Conservation (phyloP, 1,284 basidiomycete genomes). For the Sporisorium sorghi region DNA sequence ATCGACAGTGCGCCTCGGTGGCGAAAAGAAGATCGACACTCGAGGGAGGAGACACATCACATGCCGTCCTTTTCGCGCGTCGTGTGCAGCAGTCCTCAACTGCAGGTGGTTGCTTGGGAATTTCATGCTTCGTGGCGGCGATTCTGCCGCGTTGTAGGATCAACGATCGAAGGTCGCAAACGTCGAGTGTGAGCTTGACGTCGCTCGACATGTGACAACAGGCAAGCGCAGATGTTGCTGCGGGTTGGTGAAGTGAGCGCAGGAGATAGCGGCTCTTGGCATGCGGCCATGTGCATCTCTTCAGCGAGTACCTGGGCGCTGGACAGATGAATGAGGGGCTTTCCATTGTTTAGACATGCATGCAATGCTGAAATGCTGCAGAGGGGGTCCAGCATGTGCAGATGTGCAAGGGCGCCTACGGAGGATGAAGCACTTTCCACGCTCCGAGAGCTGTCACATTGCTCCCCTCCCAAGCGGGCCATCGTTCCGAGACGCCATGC, state of each 20-base stretch:
- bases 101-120: background rate
- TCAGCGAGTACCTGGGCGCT: background rate
- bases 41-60: slow-evolving; percentile 20
- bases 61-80: slow-evolving; percentile 19
- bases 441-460: slow-evolving; percentile 35
- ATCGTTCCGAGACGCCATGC: background rate
- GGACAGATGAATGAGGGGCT: background rate
- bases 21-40: slow-evolving; percentile 1
- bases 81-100: background rate
- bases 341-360: slow-evolving; percentile 10
- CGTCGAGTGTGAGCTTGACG: background rate
- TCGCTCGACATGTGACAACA: background rate
- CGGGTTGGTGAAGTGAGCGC: too few relatives aligned
- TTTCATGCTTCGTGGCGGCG: background rate
- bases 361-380: slow-evolving; percentile 32
- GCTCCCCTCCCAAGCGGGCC: background rate
- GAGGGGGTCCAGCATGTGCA: slow-evolving; percentile 13
- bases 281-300: background rate
- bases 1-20: slow-evolving; percentile 2
- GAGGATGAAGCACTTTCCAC: slow-evolving; percentile 17
- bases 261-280: too few relatives aligned
- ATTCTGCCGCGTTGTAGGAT: background rate
- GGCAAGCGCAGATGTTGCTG: too few relatives aligned
- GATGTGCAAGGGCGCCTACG: slow-evolving; percentile 1
- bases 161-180: background rate